Evolutionary conservation across 1,284 basidiomycete genomes (phyloP).

Genomic region (Boletus sp.): DNA sequence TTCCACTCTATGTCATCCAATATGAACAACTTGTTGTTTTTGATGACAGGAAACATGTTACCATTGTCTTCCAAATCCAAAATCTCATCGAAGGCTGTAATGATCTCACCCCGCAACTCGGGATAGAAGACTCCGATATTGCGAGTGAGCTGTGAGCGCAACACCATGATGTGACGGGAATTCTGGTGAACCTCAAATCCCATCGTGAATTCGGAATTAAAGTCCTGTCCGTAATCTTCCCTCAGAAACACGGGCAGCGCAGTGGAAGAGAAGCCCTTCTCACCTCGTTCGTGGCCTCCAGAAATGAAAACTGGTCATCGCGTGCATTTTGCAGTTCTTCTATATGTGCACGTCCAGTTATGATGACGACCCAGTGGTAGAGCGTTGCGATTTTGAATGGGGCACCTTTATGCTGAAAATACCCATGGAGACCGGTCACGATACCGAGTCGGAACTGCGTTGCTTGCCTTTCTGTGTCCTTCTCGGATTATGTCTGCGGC

Average conservation of each 20-base stretch:
- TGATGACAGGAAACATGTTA: constrained; percentile 6
- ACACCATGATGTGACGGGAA: constrained; percentile 28
- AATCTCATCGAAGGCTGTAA: constrained; percentile 27
- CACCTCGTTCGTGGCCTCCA: constrained; percentile 36
- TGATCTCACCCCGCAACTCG: constrained; percentile 35
- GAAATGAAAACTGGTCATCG: constrained; percentile 39
- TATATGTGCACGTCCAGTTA: constrained; percentile 35
- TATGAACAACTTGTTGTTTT: background rate
- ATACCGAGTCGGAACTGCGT: background rate
- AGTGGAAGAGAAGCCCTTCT: background rate
- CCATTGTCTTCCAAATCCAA: constrained; percentile 17
- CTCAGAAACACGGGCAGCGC: background rate
- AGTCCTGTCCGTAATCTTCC: constrained; percentile 6
- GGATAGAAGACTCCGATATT: constrained; percentile 26
- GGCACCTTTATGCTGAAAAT: constrained; percentile 32
- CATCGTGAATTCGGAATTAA: constrained; percentile 28
- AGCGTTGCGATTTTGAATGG: constrained; percentile 43
- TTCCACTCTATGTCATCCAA: constrained; percentile 16
- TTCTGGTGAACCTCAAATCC: constrained; percentile 20
- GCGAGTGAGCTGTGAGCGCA: constrained; percentile 31
- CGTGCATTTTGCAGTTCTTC: constrained; percentile 43
- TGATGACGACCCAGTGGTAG: constrained; percentile 41
- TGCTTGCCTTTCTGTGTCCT: constrained; percentile 21
- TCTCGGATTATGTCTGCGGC: constrained; percentile 12
- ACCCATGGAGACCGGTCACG: background rate